phyloP scores from a whole-genome alignment of 2,329 filamentous ascomycete genomes.

The Ceratocystis papillata region DNA sequence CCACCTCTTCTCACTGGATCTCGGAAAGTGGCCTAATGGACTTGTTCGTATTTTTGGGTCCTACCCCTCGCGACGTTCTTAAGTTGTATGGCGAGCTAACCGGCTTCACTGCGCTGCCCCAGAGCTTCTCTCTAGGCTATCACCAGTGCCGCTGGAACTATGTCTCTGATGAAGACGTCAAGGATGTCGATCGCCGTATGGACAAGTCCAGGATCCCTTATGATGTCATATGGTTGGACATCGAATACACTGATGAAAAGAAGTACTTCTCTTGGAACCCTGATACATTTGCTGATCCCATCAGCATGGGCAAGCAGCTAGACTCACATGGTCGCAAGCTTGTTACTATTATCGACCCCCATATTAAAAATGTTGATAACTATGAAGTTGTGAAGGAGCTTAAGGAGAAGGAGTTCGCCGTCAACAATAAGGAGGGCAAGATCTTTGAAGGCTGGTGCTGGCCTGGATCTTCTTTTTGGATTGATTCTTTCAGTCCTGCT shows the following conservation, averaged over 20 bases:
- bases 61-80: conserved; percentile 70
- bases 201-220: conserved; percentile 93
- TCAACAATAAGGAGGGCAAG: conserved; percentile 80
- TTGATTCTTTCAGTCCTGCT: conserved; percentile 91
- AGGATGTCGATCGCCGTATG: conserved; percentile 91
- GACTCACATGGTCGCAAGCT: conserved; percentile 79
- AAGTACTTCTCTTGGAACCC: conserved; percentile 98
- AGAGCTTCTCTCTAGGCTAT: conserved; percentile 84
- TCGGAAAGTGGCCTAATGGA: conserved; percentile 85
- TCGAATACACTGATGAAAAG: conserved; percentile 93
- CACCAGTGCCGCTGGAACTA: conserved; percentile 99
- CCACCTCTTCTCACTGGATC: conserved; percentile 91
- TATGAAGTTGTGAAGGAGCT: conserved; percentile 72
- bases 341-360: conserved; percentile 89
- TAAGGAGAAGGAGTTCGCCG: conserved; percentile 70
- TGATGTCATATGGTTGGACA: conserved; percentile 97
- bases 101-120: conserved; percentile 80
- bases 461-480: conserved; percentile 93
- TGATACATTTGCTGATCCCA: conserved; percentile 75
- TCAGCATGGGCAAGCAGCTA: conserved; percentile 78
- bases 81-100: conserved; percentile 81
- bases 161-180: conserved; percentile 90
- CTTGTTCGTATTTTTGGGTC: conserved; percentile 88
- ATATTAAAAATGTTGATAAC: conserved; percentile 82
- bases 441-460: conserved; percentile 97